Base-by-base conservation (phyloP, 2,329 filamentous ascomycete species). In the Cordyceps javanica region DNA sequence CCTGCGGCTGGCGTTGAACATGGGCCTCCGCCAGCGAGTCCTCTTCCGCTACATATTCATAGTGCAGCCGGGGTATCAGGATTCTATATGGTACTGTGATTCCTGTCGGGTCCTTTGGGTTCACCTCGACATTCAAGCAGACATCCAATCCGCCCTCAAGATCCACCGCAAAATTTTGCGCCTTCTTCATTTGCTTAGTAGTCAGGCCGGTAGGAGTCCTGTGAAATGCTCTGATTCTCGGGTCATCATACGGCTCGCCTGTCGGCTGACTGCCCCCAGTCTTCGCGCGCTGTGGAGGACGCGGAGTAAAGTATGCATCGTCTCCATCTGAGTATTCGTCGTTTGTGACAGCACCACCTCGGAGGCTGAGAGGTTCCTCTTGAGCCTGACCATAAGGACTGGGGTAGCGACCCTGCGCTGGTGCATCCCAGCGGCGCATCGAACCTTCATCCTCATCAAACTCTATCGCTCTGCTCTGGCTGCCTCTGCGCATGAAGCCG, bases 31-130 rank as follows among this genome's bases (percentile, higher is more conserved):
- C 61, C 48, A 64, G 38, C 23, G 61, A 60, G n/a, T 75, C 72
- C 5, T 75, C 73, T 54, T 74, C 73, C 2, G 68, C 68, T 16
- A 73, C 69, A 60, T 82, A 79, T 53, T 82, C 78, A 58, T 86
- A 86, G 72, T 79, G 81, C 53, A 99, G 75, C 55, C 85, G 84
- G 11, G 95, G 94, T 5, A 99, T 87, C 2, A 97, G 80, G 5
- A 99, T 75, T 39, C 91, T 81, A 70, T 99, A 99, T 9, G 91
- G 90, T 52, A 85, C 83, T 0, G 94, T 99, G 62, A 90, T 91
- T 14, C 94, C 95, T 0, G 89, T 82, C 0, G 94, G 93, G 65
- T 99, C 91, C 61, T 84, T 85, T 45, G 89, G 82, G 65, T 88
- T 91, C 60, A 97, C 85, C 73, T 99, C 94, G 61, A 96, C 85